Conservation (phyloP, 352 stramenopile genomes). For the Phytopythium montanum region DNA sequence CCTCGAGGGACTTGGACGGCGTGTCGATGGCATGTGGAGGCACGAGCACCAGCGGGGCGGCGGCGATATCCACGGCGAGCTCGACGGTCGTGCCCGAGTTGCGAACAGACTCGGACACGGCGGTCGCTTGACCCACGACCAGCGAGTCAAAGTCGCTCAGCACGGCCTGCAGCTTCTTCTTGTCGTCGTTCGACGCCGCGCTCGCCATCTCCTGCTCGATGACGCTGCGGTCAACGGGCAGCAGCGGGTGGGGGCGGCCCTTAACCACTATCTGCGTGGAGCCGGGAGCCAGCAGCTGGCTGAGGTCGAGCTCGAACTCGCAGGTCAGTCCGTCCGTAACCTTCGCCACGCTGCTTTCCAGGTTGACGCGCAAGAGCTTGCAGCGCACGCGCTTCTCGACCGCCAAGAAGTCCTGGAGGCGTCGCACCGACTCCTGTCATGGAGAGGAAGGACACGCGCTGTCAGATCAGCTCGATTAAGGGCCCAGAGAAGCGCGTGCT, state of each 20-base stretch:
- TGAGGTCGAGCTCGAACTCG: conserved; percentile 31
- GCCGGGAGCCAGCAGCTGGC: conserved; percentile 31
- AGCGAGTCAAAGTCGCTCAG: conserved; percentile 59
- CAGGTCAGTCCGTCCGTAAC: conserved; percentile 28
- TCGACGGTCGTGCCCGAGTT: conserved; percentile 27
- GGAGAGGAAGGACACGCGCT: conserved; percentile 1
- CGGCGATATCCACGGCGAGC: conserved; percentile 24
- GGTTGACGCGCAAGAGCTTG: conserved; percentile 26
- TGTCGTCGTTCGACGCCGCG: conserved; percentile 57
- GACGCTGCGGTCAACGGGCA: conserved; percentile 30
- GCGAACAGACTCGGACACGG: conserved; percentile 21
- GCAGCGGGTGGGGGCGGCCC: conserved; percentile 17
- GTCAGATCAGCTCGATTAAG: neutral
- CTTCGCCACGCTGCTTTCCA: conserved; percentile 23
- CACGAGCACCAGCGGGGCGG: conserved; percentile 31
- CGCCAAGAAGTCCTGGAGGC: conserved; percentile 40
- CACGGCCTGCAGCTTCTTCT: conserved; percentile 63
- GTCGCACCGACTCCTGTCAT: conserved; percentile 24
- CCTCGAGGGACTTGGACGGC: conserved; percentile 30
- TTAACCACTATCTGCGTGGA: conserved; percentile 11
- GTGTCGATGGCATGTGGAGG: conserved; percentile 23
- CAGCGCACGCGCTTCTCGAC: conserved; percentile 41
- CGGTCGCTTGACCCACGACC: conserved; percentile 19
- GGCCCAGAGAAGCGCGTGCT: neutral
- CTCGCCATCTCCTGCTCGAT: conserved; percentile 60